phyloP scores from a whole-genome alignment of 169 alveolate species.

The Plasmodium gonderi region DNA sequence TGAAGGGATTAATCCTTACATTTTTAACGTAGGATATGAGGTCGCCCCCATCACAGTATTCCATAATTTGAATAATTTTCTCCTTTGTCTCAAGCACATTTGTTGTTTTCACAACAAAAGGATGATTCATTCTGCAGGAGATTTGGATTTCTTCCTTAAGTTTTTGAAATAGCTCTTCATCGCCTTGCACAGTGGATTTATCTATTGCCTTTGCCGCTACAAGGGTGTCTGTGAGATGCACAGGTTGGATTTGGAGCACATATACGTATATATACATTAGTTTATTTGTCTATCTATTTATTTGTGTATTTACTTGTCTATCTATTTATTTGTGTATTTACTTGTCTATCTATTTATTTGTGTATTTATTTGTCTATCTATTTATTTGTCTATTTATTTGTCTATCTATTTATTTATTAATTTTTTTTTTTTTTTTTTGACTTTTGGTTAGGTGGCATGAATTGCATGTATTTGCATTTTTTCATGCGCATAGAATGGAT shows the following conservation, averaged over 20 bases:
- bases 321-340: too few relatives aligned
- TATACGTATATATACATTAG: not conserved
- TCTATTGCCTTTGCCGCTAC: conserved; percentile 82
- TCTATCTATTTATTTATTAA: too few relatives aligned
- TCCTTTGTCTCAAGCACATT: conserved; percentile 84
- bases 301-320: not conserved
- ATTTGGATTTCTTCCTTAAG: conserved; percentile 84
- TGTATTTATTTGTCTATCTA: too few relatives aligned
- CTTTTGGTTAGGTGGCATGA: too few relatives aligned
- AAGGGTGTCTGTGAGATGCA: conserved; percentile 1
- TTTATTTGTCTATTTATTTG: too few relatives aligned
- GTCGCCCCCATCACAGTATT: conserved; percentile 93
- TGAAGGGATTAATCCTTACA: too few relatives aligned
- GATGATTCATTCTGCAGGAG: conserved; percentile 83
- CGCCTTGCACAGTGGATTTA: conserved; percentile 79
- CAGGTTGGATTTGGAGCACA: too few relatives aligned
- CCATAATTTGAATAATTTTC: conserved; percentile 88
- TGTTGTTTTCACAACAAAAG: conserved; percentile 83
- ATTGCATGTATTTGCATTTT: too few relatives aligned
- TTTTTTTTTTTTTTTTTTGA: too few relatives aligned
- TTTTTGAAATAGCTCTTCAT: conserved; percentile 73
- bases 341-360: too few relatives aligned
- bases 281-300: not conserved
- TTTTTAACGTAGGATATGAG: conserved; percentile 89
- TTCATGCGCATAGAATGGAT: not conserved